Evolutionary conservation across 2,329 filamentous ascomycete species (phyloP).

Genomic region (Diaporthe citriasiana): DNA sequence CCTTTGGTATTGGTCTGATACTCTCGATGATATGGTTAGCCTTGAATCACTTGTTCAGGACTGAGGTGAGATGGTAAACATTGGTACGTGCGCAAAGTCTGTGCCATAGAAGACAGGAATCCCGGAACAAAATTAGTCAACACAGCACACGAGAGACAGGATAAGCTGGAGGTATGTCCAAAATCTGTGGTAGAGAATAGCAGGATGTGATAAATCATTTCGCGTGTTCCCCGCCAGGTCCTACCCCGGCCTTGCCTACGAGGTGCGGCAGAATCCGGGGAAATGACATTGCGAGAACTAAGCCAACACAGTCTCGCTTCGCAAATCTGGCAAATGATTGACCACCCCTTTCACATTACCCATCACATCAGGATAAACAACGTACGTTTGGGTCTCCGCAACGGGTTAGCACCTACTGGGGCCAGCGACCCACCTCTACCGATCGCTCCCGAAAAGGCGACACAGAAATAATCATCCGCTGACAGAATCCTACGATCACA

Average conservation of each 20-base stretch:
- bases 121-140: too few species aligned
- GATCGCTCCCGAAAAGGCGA: slow-evolving; percentile 18
- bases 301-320: slow-evolving; percentile 8
- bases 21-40: not conserved
- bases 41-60: not conserved
- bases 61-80: not conserved
- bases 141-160: not conserved
- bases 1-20: not conserved
- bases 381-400: slow-evolving; percentile 33
- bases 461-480: slow-evolving; percentile 36
- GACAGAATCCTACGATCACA: slow-evolving; percentile 38
- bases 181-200: not conserved
- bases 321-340: slow-evolving; percentile 28
- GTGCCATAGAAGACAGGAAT: not conserved
- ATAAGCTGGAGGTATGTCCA: not conserved
- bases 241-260: slow-evolving; percentile 6
- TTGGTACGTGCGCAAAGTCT: not conserved
- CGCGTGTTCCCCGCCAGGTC: not conserved
- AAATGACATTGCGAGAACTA: slow-evolving; percentile 7
- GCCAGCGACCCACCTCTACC: slow-evolving; percentile 9
- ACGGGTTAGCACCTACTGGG: slow-evolving; percentile 30
- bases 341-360: slow-evolving; percentile 1
- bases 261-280: slow-evolving; percentile 30
- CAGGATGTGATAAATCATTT: slow-evolving; percentile 8
- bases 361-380: slow-evolving; percentile 9